phyloP scores from a whole-genome alignment of 768 basidiomycete genomes.

The Amanita rimosa region DNA sequence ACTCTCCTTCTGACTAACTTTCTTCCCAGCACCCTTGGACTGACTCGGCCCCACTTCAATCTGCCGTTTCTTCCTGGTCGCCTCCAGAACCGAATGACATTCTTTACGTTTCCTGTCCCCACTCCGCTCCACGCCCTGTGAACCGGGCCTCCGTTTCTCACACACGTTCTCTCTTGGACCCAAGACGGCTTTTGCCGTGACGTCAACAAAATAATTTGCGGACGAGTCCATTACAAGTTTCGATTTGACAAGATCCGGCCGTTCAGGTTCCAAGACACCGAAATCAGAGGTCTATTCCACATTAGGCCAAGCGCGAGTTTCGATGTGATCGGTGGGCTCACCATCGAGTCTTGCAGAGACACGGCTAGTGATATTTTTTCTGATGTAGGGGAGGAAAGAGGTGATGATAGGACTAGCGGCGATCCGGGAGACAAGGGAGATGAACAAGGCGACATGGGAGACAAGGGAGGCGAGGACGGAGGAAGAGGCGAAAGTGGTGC shows the following conservation, averaged over 20 bases:
- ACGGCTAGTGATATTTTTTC: not conserved
- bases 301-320: not conserved
- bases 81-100: constrained; percentile 8
- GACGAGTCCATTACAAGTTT: not conserved
- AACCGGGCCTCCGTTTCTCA: constrained; percentile 5
- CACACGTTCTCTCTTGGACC: constrained; percentile 8
- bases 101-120: constrained; percentile 10
- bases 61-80: constrained; percentile 15
- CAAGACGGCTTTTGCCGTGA: constrained; percentile 2
- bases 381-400: constrained; percentile 14
- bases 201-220: constrained; percentile 7
- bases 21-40: not conserved
- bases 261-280: not conserved
- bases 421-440: constrained; percentile 29
- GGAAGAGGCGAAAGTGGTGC: not conserved
- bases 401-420: constrained; percentile 14
- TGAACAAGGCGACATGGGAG: constrained; percentile 29
- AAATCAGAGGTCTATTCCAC: not conserved
- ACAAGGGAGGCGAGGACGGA: constrained; percentile 5
- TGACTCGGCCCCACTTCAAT: constrained; percentile 2
- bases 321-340: not conserved
- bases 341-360: not conserved
- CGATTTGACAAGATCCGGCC: not conserved
- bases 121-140: not conserved
- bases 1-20: not conserved